Base-by-base conservation (phyloP, 257 asterid genomes). In the Anisodus tanguticus region DNA sequence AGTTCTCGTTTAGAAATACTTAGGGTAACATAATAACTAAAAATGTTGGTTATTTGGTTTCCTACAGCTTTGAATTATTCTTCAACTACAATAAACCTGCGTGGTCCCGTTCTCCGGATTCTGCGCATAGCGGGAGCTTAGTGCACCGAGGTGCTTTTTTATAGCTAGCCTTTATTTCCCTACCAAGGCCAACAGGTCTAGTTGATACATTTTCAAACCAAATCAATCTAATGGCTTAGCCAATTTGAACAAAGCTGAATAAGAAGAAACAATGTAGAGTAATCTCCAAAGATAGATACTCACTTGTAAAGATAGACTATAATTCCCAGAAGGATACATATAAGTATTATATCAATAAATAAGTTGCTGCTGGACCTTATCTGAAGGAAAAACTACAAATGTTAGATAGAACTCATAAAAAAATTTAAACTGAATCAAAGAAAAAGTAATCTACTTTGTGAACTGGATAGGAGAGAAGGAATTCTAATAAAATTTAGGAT, bases 241-340 rank as follows among this genome's bases (percentile, higher is more conserved):
- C 59, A 19, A 6, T 49, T 5, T 72, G 39, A 72, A 76, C 7
- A 51, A 76, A 26, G 26, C 16, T 16, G 37, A 31, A 49, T 13
- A 82, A 49, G 47, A 47, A 82, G 8, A 5, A 55, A 13, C n/a
- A 81, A 31, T 31, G 1, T 49, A 45, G 8, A 45, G 76, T 31
- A 45, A 22, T 15, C 6, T 43, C 60, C 9, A n/a, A 11, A 47
- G n/a, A 26, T 31, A 35, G 80, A n/a, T 59, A 90, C 99, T 92
- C 83, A 96, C 99, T 94, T 92, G 93, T 93, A 95, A 57, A 97
- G 84, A 85, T 95, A 97, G 83, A 91, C 72, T 15, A 90, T 91
- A 82, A 97, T 92, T 78, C 98, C 99, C 82, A 97, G 93, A 87
- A 97, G 87, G 83, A 95, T 70, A 85, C 95, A 92, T 8, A 93